phyloP scores from a whole-genome alignment of 2,329 filamentous ascomycete genomes.

The Botrytis deweyae region DNA sequence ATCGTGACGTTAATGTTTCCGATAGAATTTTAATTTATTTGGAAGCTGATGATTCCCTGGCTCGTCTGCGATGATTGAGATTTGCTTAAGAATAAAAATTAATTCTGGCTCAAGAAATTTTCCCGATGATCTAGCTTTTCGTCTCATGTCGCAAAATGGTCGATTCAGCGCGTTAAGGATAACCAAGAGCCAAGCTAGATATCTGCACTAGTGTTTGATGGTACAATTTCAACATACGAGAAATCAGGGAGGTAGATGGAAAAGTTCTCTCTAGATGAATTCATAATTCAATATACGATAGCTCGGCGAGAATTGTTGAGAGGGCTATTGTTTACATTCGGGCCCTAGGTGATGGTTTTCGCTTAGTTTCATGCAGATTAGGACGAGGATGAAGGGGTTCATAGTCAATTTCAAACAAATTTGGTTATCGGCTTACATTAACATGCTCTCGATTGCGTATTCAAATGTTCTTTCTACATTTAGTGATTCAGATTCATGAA shows the following conservation, averaged over 20 bases:
- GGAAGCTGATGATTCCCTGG: not conserved
- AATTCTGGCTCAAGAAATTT: not conserved
- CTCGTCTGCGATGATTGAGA: not conserved
- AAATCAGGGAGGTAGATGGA: not conserved
- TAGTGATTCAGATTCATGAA: not conserved
- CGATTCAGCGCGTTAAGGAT: not conserved
- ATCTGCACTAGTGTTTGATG: conserved; percentile 3
- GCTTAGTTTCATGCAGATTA: conserved; percentile 12
- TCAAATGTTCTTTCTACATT: not conserved
- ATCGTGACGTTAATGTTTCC: conserved; percentile 8
- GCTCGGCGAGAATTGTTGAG: not conserved
- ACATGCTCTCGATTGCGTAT: not conserved
- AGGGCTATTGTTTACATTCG: not conserved
- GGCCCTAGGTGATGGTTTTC: not conserved
- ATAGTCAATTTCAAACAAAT: not conserved
- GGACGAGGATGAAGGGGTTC: conserved; percentile 7
- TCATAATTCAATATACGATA: not conserved
- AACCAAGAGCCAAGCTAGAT: conserved; percentile 2
- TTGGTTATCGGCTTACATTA: not conserved
- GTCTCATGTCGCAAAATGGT: conserved; percentile 1
- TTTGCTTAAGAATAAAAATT: not conserved
- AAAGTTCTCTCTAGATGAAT: not conserved
- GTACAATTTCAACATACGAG: not conserved
- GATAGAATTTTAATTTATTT: not conserved
- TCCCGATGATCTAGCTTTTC: conserved; percentile 12